Percentiles rank a stretch among this genome's conserved stretches.
These are phyloP conservation scores for Paraphaeosphaeria sporulosa DNA, from an alignment of 2,329 filamentous ascomycete genomes.

Conservation along the genomic window DNA sequence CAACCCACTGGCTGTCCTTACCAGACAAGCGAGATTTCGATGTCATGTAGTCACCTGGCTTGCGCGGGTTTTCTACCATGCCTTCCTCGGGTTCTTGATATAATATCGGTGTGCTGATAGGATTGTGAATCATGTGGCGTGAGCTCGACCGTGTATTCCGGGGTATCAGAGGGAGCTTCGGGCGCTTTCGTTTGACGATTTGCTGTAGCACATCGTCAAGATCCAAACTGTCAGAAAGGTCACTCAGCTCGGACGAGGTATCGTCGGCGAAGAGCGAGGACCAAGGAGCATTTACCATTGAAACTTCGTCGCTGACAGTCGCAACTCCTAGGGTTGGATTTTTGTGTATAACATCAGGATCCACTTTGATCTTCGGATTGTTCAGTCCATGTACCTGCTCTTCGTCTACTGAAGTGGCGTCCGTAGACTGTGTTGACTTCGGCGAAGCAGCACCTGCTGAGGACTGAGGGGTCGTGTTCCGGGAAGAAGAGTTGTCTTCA, in stretches of 20 bases:
- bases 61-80: slow-evolving; percentile 40
- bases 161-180: slow-evolving; percentile 26
- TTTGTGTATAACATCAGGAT: slow-evolving; percentile 29
- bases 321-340: slow-evolving; percentile 39
- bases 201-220: slow-evolving; percentile 48
- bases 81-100: slow-evolving; percentile 29
- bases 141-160: slow-evolving; percentile 48
- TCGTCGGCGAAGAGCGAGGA: slow-evolving; percentile 40
- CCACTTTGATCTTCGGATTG: slow-evolving; percentile 30
- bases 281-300: slow-evolving; percentile 40
- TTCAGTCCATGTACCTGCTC: slow-evolving; percentile 24
- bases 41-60: slow-evolving; percentile 72
- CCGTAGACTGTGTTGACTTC: slow-evolving; percentile 46
- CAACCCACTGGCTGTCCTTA: slow-evolving; percentile 82
- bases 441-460: slow-evolving; percentile 37
- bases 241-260: slow-evolving; percentile 48
- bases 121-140: slow-evolving; percentile 36
- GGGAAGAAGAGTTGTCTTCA: slow-evolving; percentile 38
- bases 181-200: slow-evolving; percentile 46
- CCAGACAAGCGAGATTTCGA: slow-evolving; percentile 79
- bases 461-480: slow-evolving; percentile 40
- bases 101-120: slow-evolving; percentile 39
- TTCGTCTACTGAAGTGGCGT: slow-evolving; percentile 49
- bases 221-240: slow-evolving; percentile 48
- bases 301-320: slow-evolving; percentile 38